Conservation (phyloP, 1,139 yeast genomes). For the Blastobotrys niveus region DNA sequence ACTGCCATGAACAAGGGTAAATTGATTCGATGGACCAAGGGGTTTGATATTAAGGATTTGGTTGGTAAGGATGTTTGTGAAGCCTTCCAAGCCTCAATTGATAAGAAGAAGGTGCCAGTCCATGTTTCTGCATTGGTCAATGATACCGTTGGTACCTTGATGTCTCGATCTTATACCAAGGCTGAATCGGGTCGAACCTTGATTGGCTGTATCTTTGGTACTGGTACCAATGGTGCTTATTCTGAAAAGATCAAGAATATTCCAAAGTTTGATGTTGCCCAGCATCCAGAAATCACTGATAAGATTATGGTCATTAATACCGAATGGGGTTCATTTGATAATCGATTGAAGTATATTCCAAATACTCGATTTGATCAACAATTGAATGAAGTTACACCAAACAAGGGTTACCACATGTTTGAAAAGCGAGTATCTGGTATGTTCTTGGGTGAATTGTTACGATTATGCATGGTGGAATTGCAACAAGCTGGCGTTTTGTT, state of each 20-base stretch:
- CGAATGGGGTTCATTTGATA: conserved; percentile 97
- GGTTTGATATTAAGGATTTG: conserved; percentile 77
- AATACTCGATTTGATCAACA: conserved; percentile 64
- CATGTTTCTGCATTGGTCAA: conserved; percentile 83
- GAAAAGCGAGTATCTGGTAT: conserved; percentile 92
- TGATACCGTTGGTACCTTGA: conserved; percentile 89
- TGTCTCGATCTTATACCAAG: conserved; percentile 76
- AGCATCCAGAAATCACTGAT: conserved; percentile 42
- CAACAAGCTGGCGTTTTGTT: conserved; percentile 53
- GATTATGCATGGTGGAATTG: conserved; percentile 66
- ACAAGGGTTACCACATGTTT: conserved; percentile 80
- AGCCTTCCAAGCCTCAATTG: conserved; percentile 63
- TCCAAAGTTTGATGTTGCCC: conserved; percentile 51
- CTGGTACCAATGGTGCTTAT: conserved; percentile 96
- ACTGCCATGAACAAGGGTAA: conserved; percentile 71
- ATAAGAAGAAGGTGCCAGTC: conserved; percentile 55
- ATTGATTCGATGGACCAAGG: conserved; percentile 92
- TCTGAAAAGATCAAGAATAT: conserved; percentile 67
- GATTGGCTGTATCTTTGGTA: conserved; percentile 87
- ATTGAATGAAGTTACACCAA: conserved; percentile 70
- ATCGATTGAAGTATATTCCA: conserved; percentile 65
- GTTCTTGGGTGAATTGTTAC: conserved; percentile 85
- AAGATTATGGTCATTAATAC: conserved; percentile 87
- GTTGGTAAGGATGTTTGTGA: conserved; percentile 78
- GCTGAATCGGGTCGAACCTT: conserved; percentile 64